Percentiles rank a stretch among this genome's conserved stretches.
Evolutionary conservation across 768 basidiomycete species (phyloP).

Genomic region (Porpolomopsis calyptriformis): DNA sequence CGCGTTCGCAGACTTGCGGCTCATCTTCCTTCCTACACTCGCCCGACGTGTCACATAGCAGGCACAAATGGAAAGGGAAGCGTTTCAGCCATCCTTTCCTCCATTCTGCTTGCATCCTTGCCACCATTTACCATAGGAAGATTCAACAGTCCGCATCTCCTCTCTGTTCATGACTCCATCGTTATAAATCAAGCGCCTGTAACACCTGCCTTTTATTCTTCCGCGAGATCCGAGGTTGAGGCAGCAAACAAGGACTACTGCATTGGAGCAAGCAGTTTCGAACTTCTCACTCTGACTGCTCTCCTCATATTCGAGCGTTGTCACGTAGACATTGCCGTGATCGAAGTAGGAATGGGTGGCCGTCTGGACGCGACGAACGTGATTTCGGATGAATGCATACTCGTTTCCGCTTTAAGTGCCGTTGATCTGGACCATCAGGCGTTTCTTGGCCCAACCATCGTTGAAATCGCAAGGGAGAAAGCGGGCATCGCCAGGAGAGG

Average conservation of each 20-base stretch:
- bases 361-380: conserved; percentile 88
- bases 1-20: conserved; percentile 44
- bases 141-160: conserved; percentile 89
- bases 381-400: conserved; percentile 54
- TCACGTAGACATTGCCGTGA: conserved; percentile 67
- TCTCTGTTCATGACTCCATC: conserved; percentile 70
- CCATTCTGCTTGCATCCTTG: conserved; percentile 50
- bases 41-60: conserved; percentile 83
- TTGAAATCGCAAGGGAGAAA: conserved; percentile 73
- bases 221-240: conserved; percentile 38
- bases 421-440: conserved; percentile 92
- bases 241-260: conserved; percentile 31
- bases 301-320: conserved; percentile 61
- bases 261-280: conserved; percentile 61
- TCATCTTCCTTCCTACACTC: conserved; percentile 48
- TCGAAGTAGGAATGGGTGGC: conserved; percentile 96
- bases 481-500: conserved; percentile 62
- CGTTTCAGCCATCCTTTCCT: conserved; percentile 72
- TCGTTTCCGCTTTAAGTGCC: conserved; percentile 73
- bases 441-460: conserved; percentile 71
- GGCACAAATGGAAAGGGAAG: conserved; percentile 99
- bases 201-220: conserved; percentile 33
- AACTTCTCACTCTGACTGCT: conserved; percentile 76
- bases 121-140: conserved; percentile 59
- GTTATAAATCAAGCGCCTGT: conserved; percentile 51